A percentile compares a stretch with the other conserved stretches of the same genome.
phyloP scores from a whole-genome alignment of 2,329 filamentous ascomycete species.

The Fusarium goolgardi region DNA sequence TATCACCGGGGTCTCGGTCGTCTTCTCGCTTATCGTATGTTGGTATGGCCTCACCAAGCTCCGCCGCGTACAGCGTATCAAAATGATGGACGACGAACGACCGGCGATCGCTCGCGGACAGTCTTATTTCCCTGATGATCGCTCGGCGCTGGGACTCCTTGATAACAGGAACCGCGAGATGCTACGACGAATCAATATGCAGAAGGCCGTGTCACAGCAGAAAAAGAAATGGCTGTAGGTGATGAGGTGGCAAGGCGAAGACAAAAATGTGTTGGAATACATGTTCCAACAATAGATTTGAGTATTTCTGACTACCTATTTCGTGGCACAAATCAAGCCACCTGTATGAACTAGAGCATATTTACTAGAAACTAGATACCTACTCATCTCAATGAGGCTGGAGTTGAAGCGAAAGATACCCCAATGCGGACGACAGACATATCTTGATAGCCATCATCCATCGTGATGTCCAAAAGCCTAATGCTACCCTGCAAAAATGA shows the following conservation, averaged over 20 bases:
- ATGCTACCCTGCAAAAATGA: slow-evolving; percentile 15
- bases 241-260: neutral
- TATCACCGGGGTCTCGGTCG: slow-evolving; percentile 76
- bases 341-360: slow-evolving; percentile 38
- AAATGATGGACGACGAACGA: slow-evolving; percentile 73
- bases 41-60: slow-evolving; percentile 86
- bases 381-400: slow-evolving; percentile 47
- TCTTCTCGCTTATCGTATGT: slow-evolving; percentile 82
- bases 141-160: slow-evolving; percentile 61
- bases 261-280: slow-evolving; percentile 13
- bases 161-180: slow-evolving; percentile 67
- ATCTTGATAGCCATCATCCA: slow-evolving; percentile 16
- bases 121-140: slow-evolving; percentile 53
- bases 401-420: slow-evolving; percentile 37
- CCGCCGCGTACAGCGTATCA: slow-evolving; percentile 85
- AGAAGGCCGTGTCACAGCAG: slow-evolving; percentile 56
- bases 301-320: slow-evolving; percentile 26
- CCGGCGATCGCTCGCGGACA: slow-evolving; percentile 54
- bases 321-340: slow-evolving; percentile 27
- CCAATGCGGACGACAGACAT: slow-evolving; percentile 36
- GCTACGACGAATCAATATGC: slow-evolving; percentile 63
- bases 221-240: slow-evolving; percentile 50
- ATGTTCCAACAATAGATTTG: slow-evolving; percentile 22
- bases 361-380: slow-evolving; percentile 36
- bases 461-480: slow-evolving; percentile 11